Evolutionary conservation across 2,329 filamentous ascomycete species (phyloP), one percentile per base, ranked within the genome.

Genomic region (Drechmeria coniospora): DNA sequence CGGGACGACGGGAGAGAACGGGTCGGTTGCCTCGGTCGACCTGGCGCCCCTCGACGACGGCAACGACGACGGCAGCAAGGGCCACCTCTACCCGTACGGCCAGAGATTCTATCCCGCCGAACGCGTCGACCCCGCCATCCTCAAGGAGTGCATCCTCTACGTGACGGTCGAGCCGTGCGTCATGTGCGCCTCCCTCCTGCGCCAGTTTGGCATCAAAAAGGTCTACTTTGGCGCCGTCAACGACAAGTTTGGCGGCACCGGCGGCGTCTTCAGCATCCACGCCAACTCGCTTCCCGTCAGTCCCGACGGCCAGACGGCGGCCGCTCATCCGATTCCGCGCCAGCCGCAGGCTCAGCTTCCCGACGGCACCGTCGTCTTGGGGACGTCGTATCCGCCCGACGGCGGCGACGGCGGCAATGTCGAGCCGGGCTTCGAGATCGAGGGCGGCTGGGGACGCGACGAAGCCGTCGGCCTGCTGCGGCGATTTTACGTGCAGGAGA

Each of bases 161-260:
- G 90, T 98, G 26, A 98, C 90, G 0, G 87, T 98, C 29, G 92
- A 98, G 56, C 90, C 90, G 4, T 98, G 90, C 52, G 83, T 98
- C 57, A 98, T 98, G 90, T 98, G 90, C 49, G 90, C 90, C 9
- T 92, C 84, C 6, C 73, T 92, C 29, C 66, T 98, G 27, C 74
- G 84, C 28, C 92, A 98, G 53, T 77, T 92, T 38, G 71, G 74
- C 10, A 84, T 98, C 52, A 72, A 79, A 36, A 79, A 78, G 39
- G 90, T 98, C 18, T 95, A 87, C 53, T 98, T 90, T 52, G 92
- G 90, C 4, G 92, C 86, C 33, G 73, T 80, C 42, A 98, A 98
- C 51, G 90, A 98, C 57, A 81, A 92, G 32, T 98, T 98, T 57
- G 90, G 90, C 6, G 90, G 92, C 18, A 93, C 84, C 11, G 90